Evolutionary conservation across 1,284 basidiomycete species (phyloP).

Genomic region (Naganishia liquefaciens): DNA sequence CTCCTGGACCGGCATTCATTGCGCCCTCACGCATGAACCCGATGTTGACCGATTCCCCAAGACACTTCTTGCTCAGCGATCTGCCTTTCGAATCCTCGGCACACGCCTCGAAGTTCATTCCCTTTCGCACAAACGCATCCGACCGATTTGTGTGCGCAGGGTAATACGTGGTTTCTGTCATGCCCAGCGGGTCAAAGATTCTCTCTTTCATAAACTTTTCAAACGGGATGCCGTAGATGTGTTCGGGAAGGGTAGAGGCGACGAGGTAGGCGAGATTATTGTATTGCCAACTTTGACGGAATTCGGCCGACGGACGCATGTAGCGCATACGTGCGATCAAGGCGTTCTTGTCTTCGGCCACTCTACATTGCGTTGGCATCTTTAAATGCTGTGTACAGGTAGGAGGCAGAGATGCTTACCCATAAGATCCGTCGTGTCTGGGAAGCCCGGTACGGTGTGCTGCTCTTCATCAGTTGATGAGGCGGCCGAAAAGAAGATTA

Average conservation of each 20-base stretch:
- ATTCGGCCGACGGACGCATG: constrained; percentile 40
- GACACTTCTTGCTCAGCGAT: constrained; percentile 32
- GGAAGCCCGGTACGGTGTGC: constrained; percentile 36
- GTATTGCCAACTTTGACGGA: constrained; percentile 46
- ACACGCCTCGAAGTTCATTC: constrained; percentile 32
- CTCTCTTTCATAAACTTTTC: constrained; percentile 38
- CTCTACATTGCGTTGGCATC: background rate
- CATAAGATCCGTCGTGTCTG: constrained; percentile 33
- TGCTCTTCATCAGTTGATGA: constrained; percentile 33
- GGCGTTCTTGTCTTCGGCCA: constrained; percentile 2
- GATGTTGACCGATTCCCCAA: constrained; percentile 32
- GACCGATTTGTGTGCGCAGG: constrained; percentile 30
- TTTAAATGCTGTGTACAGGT: background rate
- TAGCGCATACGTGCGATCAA: constrained; percentile 37
- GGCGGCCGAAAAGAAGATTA: background rate
- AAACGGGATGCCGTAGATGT: constrained; percentile 38
- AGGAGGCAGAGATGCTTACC: constrained; percentile 8
- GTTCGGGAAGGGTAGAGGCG: constrained; percentile 38
- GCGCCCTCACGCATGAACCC: constrained; percentile 35
- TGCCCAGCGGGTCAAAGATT: constrained; percentile 43
- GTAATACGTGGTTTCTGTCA: constrained; percentile 41
- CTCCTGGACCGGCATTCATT: constrained; percentile 39
- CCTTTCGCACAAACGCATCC: constrained; percentile 33
- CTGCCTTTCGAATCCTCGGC: constrained; percentile 4
- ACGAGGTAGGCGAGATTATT: constrained; percentile 42